Evolutionary conservation across 768 basidiomycete species (phyloP), one percentile per base, ranked within the genome.

Genomic region (Tulasnella sp.): DNA sequence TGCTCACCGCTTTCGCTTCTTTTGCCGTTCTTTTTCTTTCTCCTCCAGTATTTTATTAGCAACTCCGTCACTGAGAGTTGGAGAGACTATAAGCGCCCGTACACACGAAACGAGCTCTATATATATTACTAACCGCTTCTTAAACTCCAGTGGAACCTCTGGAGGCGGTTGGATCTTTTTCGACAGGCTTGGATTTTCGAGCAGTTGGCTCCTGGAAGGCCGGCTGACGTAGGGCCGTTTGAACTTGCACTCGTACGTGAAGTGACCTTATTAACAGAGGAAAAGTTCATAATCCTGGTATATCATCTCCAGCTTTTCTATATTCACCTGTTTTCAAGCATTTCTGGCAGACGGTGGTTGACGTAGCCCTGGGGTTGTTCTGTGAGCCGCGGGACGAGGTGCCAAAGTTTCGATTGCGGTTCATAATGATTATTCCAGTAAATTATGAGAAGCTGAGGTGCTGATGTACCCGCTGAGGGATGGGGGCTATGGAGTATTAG

Each of bases 81-180:
- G 52, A 34, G 38, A 5, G 42, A 72, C 9, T 31, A 24, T 39
- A 31, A 31, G 27, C 40, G 21, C 18, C 19, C 19, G 3, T 44
- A 18, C 44, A 44, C 16, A 44, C 16, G 44, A 18, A 4, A 16
- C 19, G 14, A 16, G 16, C 44, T 44, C 16, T 44, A 44, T 44
- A 44, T 7, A 0, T 31, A 14, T 80, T n/a, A 87, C 91, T 46
- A 78, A 94, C 94, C 92, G 92, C 81, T 86, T 89, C 87, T 91
- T 95, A 85, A 98, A 97, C 85, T 98, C 96, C 81, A 96, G 95
- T 5, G 96, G 96, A 16, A 96, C 90, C 81, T 95, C 94, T 0
- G 94, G 91, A 24, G 90, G 91, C 4, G 95, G 94, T 82, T 92
- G 91, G 52, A 93, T 85, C 84, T 94, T 94, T 4, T 91, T 89